Base-by-base conservation (phyloP, 352 stramenopile genomes). In the Pythium folliculosum region DNA sequence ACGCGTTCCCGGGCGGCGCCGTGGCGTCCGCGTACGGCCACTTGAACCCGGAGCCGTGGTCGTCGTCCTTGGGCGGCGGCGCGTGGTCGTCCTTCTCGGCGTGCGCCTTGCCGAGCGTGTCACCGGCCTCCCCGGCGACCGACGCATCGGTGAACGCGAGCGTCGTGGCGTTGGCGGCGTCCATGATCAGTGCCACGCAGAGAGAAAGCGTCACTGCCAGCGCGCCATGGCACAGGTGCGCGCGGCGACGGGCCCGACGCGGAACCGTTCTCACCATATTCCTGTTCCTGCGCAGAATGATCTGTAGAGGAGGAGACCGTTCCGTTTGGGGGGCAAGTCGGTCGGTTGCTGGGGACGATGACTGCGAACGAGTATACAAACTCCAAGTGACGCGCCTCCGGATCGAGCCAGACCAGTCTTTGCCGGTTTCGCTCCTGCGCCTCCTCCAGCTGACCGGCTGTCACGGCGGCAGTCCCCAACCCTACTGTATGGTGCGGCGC, bases 1-100 rank as follows among this genome's bases (percentile, higher is more conserved):
- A 43, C 32, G 27, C 27, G 27, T 32, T 32, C 27, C 27, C 27
- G 8, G 32, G 32, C 56, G 40, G 27, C 38, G 12, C 44, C 6
- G 10, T 40, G 16, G n/a, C 43, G 25, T 61, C 54, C 37, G 21
- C 37, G n/a, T 44, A 57, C 16, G 50, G 50, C 50, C 56, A 63
- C 9, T 35, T 32, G 23, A 19, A 48, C 12, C 30, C 17, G 8
- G 30, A 45, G 52, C 52, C 43, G 43, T 49, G 43, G 13, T 49
- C 43, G 7, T 49, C 43, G 43, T 22, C 43, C 10, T 7, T 12
- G 13, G 43, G 43, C 43, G 43, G 43, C 43, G 43, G 43, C 14
- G 14, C 35, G 37, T 7, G 9, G 37, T 43, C 37, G 10, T 43
- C 10, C 17, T n/a, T 22, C 43, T 49, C 43, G 50, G 27, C 21